Conservation (phyloP, 345 rosid species). For the Hibiscus syriacus region DNA sequence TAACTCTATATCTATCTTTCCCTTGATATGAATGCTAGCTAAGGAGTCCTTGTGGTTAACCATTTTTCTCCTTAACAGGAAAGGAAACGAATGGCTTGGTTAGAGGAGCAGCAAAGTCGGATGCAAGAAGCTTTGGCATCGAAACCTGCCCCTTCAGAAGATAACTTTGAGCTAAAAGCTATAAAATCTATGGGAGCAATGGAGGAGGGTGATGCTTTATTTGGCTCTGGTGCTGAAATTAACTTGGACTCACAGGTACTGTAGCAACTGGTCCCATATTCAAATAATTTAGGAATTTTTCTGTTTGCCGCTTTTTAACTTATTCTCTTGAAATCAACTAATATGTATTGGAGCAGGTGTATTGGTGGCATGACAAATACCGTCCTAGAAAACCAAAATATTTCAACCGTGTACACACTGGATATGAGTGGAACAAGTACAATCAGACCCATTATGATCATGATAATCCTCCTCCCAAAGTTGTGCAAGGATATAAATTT, state of each 20-base stretch:
- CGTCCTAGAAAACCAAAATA: constrained; percentile 92
- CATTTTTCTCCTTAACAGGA: constrained; percentile 35
- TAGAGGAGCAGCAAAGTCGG: constrained; percentile 70
- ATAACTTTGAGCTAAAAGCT: constrained; percentile 83
- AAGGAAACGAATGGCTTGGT: constrained; percentile 48
- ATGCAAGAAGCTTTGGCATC: constrained; percentile 64
- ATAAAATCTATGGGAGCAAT: constrained; percentile 87
- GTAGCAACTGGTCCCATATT: background rate
- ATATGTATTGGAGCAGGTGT: constrained; percentile 41
- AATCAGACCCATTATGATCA: constrained; percentile 94
- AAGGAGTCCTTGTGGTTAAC: constrained; percentile 9
- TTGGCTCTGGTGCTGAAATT: constrained; percentile 90
- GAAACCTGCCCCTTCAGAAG: constrained; percentile 62
- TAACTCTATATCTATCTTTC: constrained; percentile 17
- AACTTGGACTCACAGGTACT: constrained; percentile 85
- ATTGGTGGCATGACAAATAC: constrained; percentile 99
- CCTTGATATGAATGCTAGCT: background rate
- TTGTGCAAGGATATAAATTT: constrained; percentile 88
- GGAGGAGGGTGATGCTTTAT: constrained; percentile 95
- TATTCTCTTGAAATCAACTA: background rate
- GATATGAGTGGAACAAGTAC: constrained; percentile 97
- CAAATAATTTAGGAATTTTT: background rate
- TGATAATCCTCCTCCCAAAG: constrained; percentile 94
- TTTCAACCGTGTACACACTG: constrained; percentile 94
- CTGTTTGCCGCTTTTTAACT: background rate